These are phyloP conservation scores for Sclerotinia nivalis DNA, from an alignment of 2,329 filamentous ascomycete species.

Conservation along the genomic window DNA sequence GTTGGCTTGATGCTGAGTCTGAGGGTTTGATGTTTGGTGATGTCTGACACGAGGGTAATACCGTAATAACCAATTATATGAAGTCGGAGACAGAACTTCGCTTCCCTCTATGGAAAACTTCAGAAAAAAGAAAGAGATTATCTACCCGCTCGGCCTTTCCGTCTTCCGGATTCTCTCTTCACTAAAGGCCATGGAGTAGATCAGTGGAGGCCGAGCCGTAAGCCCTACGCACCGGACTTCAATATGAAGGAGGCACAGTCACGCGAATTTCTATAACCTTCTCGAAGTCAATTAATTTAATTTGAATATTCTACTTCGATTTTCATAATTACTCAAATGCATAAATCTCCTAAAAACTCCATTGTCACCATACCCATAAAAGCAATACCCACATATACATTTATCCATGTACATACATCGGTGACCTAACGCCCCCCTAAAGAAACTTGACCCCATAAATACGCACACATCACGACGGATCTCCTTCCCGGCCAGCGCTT, in stretches of 20 bases:
- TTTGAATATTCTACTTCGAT: neutral
- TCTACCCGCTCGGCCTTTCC: neutral
- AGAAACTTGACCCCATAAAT: conserved; percentile 13
- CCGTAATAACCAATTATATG: neutral
- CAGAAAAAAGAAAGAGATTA: neutral
- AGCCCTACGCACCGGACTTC: neutral
- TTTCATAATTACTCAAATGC: neutral
- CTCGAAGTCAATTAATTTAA: neutral
- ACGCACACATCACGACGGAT: conserved; percentile 16
- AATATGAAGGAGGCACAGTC: neutral
- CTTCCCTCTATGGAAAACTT: conserved; percentile 1
- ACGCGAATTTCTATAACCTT: neutral
- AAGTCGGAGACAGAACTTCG: neutral
- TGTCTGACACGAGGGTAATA: neutral
- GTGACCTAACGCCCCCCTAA: conserved; percentile 4
- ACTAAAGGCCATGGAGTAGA: neutral
- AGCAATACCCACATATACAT: conserved; percentile 4
- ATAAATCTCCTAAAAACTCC: neutral
- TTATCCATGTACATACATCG: neutral
- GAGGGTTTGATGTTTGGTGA: conserved; percentile 7
- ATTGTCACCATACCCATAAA: conserved; percentile 6
- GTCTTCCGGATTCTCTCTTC: neutral
- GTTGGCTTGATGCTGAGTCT: neutral
- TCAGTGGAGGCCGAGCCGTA: neutral
- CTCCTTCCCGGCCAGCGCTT: conserved; percentile 11